phyloP scores from a whole-genome alignment of 1,139 yeast species.

The Pichia sp. region DNA sequence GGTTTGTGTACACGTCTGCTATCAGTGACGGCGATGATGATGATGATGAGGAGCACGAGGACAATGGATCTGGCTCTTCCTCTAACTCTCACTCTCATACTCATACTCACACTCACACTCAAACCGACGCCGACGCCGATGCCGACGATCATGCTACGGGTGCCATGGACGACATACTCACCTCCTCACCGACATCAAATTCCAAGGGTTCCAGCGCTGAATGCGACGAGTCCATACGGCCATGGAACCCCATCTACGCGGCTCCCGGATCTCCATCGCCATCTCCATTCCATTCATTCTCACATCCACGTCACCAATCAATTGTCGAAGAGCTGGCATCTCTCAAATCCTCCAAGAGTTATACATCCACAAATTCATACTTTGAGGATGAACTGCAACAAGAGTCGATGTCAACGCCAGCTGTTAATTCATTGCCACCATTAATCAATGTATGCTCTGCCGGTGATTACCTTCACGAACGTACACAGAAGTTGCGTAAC shows the following conservation, averaged over 20 bases:
- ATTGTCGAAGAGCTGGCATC: conserved; percentile 15
- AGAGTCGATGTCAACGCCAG: conserved; percentile 1
- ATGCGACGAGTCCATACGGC: conserved; percentile 5
- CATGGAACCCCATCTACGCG: conserved; percentile 14
- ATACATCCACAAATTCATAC: conserved; percentile 15
- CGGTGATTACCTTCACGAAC: conserved; percentile 17
- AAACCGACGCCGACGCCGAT: not conserved
- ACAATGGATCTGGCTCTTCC: too few species aligned
- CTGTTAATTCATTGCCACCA: conserved; percentile 3
- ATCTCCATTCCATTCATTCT: not conserved
- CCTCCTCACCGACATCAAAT: not conserved
- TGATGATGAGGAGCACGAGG: too few species aligned
- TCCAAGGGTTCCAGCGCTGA: not conserved
- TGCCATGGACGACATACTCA: not conserved
- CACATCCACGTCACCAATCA: conserved; percentile 7
- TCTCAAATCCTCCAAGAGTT: conserved; percentile 14
- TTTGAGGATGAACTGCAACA: conserved; percentile 19
- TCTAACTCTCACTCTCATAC: too few species aligned
- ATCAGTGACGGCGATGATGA: too few species aligned
- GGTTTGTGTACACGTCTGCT: too few species aligned
- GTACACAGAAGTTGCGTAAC: conserved; percentile 15
- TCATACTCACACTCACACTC: too few species aligned
- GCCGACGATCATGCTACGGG: not conserved
- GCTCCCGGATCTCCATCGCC: not conserved
- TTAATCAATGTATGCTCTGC: conserved; percentile 21